Percentiles rank a stretch among this genome's conserved stretches.
Evolutionary conservation across 306 rosid species (phyloP).

Genomic region (Quercus dentata): DNA sequence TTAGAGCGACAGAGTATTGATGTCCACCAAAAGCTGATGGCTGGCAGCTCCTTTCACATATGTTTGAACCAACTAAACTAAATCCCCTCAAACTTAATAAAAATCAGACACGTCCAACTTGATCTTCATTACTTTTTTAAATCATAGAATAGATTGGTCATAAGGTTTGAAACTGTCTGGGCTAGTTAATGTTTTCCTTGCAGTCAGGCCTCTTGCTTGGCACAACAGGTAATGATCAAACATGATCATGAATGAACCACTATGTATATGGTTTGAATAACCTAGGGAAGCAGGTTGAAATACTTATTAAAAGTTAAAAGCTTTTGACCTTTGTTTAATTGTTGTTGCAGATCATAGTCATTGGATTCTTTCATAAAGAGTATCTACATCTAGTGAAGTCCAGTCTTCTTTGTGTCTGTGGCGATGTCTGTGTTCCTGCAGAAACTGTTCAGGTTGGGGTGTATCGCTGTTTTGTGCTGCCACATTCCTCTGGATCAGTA

Average conservation of each 20-base stretch:
- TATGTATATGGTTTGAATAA: neutral
- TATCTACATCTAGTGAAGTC: slow-evolving; percentile 54
- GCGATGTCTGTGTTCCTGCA: slow-evolving; percentile 51
- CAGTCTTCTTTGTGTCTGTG: slow-evolving; percentile 67
- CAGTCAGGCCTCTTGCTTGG: too few relatives aligned
- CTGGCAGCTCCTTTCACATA: neutral
- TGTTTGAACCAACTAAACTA: neutral
- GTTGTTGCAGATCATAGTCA: slow-evolving; percentile 69
- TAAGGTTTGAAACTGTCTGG: neutral
- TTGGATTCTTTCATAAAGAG: slow-evolving; percentile 65
- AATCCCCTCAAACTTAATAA: neutral
- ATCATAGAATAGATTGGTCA: neutral
- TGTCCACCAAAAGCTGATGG: neutral
- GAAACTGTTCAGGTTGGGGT: slow-evolving; percentile 85
- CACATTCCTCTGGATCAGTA: slow-evolving; percentile 58
- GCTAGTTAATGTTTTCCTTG: neutral
- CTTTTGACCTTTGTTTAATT: slow-evolving; percentile 22
- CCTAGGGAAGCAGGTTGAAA: neutral
- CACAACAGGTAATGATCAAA: neutral
- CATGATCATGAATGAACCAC: neutral
- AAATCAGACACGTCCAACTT: neutral
- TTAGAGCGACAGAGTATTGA: neutral
- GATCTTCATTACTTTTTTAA: neutral
- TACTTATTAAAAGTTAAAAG: neutral
- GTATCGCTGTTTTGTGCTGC: slow-evolving; percentile 69